A percentile compares a stretch with the other conserved stretches of the same genome.
phyloP scores from a whole-genome alignment of 1,139 yeast species.

The Saccharomycopsis phalli region DNA sequence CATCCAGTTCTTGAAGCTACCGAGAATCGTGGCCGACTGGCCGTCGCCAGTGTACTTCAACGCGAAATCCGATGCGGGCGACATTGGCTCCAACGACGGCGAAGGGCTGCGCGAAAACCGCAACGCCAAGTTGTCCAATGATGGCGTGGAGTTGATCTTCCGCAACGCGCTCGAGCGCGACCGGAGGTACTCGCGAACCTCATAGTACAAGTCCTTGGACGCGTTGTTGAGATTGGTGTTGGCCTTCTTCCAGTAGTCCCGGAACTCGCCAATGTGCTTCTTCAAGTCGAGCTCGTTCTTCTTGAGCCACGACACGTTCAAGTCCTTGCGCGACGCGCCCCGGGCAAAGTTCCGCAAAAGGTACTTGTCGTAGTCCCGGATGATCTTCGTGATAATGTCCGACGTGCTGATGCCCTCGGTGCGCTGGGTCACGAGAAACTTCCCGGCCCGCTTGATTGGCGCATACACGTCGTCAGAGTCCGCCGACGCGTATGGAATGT shows the following conservation, averaged over 20 bases:
- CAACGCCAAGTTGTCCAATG: constrained; percentile 21
- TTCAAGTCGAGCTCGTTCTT: constrained; percentile 92
- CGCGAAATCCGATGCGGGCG: constrained; percentile 62
- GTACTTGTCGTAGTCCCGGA: constrained; percentile 92
- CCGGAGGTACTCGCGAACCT: constrained; percentile 65
- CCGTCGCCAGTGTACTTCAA: constrained; percentile 41
- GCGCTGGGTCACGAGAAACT: constrained; percentile 88
- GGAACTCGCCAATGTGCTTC: constrained; percentile 79
- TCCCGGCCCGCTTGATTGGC: constrained; percentile 85
- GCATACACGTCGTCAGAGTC: constrained; percentile 86
- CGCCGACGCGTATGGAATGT: constrained; percentile 82
- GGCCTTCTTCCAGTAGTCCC: constrained; percentile 74
- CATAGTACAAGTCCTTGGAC: constrained; percentile 75
- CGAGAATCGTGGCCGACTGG: constrained; percentile 39
- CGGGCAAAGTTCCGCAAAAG: constrained; percentile 94
- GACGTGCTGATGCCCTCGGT: constrained; percentile 95
- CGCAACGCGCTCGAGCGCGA: constrained; percentile 33
- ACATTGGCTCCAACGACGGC: constrained; percentile 27
- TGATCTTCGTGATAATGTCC: constrained; percentile 89
- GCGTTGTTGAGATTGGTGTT: constrained; percentile 62
- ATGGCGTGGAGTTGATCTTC: constrained; percentile 26
- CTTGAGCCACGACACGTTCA: constrained; percentile 94
- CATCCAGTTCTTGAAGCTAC: constrained; percentile 65
- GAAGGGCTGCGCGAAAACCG: constrained; percentile 8
- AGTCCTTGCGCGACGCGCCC: constrained; percentile 93